Percentiles rank a stretch among this genome's conserved stretches.
phyloP scores from a whole-genome alignment of 257 asterid genomes.

The Solanum chilense region DNA sequence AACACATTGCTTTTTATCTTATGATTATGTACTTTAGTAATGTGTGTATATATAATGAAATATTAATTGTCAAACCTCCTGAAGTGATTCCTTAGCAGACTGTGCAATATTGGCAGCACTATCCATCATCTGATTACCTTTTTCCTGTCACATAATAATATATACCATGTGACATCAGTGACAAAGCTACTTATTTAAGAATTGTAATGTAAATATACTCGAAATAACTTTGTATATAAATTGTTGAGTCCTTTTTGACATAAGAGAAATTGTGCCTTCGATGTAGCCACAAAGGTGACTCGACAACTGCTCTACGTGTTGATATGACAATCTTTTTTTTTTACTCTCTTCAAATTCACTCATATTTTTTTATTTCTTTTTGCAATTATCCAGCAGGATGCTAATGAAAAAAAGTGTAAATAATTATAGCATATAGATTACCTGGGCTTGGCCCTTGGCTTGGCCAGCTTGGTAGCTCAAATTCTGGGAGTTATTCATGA shows the following conservation, averaged over 20 bases:
- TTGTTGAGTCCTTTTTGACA: no score
- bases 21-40: not conserved
- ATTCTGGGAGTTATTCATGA: no score
- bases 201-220: not conserved
- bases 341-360: not conserved
- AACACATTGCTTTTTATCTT: not conserved
- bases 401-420: not conserved
- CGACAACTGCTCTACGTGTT: no score
- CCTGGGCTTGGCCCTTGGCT: no score
- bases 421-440: no score
- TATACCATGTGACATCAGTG: not conserved
- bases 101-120: constrained; percentile 20
- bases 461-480: no score
- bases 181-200: not conserved
- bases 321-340: not conserved
- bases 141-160: constrained; percentile 13
- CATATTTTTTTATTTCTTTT: no score
- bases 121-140: constrained; percentile 21
- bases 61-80: not conserved
- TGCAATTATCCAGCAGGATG: not conserved
- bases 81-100: constrained; percentile 19
- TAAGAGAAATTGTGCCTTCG: no score
- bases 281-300: no score
- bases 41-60: no score
- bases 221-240: not conserved